phyloP scores from a whole-genome alignment of 2,329 filamentous ascomycete species.

The Whalleya microplaca region DNA sequence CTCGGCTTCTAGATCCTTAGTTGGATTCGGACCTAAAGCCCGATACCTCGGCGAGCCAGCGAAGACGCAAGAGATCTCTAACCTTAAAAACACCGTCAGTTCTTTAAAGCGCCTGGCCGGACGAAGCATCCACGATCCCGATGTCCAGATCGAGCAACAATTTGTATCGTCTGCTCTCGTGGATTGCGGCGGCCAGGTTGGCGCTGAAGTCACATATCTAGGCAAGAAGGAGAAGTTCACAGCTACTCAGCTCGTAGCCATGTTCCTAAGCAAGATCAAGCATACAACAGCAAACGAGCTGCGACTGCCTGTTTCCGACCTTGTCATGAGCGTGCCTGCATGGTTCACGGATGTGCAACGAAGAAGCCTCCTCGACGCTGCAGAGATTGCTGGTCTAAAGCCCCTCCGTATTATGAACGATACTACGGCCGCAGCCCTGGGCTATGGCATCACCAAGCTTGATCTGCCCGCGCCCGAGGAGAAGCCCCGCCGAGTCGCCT shows the following conservation, averaged over 20 bases:
- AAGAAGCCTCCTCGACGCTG: slow-evolving; percentile 84
- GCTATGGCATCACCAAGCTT: slow-evolving; percentile 97
- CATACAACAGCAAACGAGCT: slow-evolving; percentile 84
- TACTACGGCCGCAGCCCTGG: slow-evolving; percentile 92
- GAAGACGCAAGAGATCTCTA: slow-evolving; percentile 99
- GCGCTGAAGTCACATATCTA: slow-evolving; percentile 89
- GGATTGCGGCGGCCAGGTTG: slow-evolving; percentile 92
- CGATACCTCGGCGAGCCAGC: slow-evolving; percentile 94
- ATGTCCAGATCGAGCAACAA: slow-evolving; percentile 90
- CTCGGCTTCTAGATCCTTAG: slow-evolving; percentile 70
- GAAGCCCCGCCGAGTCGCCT: slow-evolving; percentile 86
- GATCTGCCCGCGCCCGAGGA: slow-evolving; percentile 85
- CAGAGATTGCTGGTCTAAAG: slow-evolving; percentile 92
- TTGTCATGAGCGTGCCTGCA: slow-evolving; percentile 91
- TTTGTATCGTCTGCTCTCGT: slow-evolving; percentile 84
- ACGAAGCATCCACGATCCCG: slow-evolving; percentile 84
- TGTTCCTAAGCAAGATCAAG: slow-evolving; percentile 96
- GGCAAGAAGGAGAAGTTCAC: slow-evolving; percentile 96
- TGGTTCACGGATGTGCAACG: slow-evolving; percentile 98
- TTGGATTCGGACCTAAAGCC: slow-evolving; percentile 92
- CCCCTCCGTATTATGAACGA: slow-evolving; percentile 95
- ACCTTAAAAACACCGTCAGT: slow-evolving; percentile 97
- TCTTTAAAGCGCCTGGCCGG: slow-evolving; percentile 92
- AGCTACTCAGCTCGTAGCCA: slow-evolving; percentile 90
- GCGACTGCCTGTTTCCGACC: slow-evolving; percentile 86